Conservation (phyloP, 1,284 basidiomycete species). For the Irpex sp. region DNA sequence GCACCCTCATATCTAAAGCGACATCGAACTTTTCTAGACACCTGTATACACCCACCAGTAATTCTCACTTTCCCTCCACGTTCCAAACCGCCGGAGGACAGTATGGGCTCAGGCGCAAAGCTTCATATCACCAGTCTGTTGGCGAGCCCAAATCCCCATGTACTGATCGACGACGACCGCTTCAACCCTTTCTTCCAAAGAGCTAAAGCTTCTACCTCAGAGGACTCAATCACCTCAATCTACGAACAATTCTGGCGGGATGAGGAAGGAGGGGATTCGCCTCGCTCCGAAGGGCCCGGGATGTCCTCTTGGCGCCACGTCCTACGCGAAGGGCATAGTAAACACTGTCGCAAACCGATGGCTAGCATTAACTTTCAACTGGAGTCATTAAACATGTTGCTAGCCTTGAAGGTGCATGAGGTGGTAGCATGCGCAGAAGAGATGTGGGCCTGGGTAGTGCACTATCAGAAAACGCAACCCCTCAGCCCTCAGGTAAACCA, state of each 20-base stretch:
- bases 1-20: neutral
- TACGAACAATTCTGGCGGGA: neutral
- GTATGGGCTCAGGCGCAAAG: slow-evolving; percentile 11
- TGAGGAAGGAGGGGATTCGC: neutral
- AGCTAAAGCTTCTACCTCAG: neutral
- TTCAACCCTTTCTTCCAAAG: slow-evolving; percentile 30
- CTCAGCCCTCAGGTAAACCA: neutral
- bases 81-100: neutral
- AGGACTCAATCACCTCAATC: neutral
- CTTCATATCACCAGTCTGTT: slow-evolving; percentile 23
- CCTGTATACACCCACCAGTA: slow-evolving; percentile 59
- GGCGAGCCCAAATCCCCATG: slow-evolving; percentile 31
- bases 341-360: slow-evolving; percentile 35
- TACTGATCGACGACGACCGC: slow-evolving; percentile 41
- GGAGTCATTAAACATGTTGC: slow-evolving; percentile 54
- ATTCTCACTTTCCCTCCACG: slow-evolving; percentile 54
- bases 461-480: slow-evolving; percentile 29
- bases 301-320: neutral
- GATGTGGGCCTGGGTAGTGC: slow-evolving; percentile 72
- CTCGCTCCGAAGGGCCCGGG: neutral
- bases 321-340: neutral
- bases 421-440: slow-evolving; percentile 63
- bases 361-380: slow-evolving; percentile 49
- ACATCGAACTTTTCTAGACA: slow-evolving; percentile 36
- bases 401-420: slow-evolving; percentile 53